Evolutionary conservation across 2,329 filamentous ascomycete species (phyloP), one percentile per base, ranked within the genome.

Genomic region (Macrophomina pseudophaseolina): DNA sequence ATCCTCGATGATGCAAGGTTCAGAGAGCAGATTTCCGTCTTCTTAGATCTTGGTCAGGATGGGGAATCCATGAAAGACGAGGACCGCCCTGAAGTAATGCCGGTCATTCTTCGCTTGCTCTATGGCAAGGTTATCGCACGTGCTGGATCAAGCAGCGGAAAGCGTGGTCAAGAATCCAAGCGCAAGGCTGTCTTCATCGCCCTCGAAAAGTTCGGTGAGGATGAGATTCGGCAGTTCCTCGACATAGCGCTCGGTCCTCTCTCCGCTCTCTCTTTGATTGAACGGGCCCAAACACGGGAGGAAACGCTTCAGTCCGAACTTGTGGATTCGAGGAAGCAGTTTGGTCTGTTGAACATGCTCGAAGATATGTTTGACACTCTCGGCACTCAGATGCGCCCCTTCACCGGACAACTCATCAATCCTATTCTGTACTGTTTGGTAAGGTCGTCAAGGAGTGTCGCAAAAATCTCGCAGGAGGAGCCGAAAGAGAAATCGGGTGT

Each of bases 331-430:
- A 88, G 94, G 72, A 95, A 94, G 77, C 94, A 97, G 77, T 86
- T 95, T 67, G 95, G 96, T 82, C 88, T 97, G 75, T 81, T 97
- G 62, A 97, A 96, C 75, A 95, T 98, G 92, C 85, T 95, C 59
- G 90, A 93, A 68, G 89, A 94, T 11, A 88, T 98, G 75, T 88
- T 98, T 68, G 90, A 91, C 66, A 93, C 95, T 64, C 86, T 98
- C 42, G 93, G 94, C 64, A 88, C 86, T 5, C 90, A 89, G 64
- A 87, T 96, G 64, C 79, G 84, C 2, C 86, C 88, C 0, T 94
- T 91, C 71, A 85, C 90, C 58, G 81, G 86, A 16, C 86, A 85
- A 12, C 83, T 98, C 4, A 83, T 94, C 69, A 89, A 94, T 71
- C 87, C 93, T 0, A 85, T 96, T 0, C 80, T 98, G 1, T 94